Conservation (phyloP, 495 filamentous ascomycete species). For the Penicillium cataractarum region DNA sequence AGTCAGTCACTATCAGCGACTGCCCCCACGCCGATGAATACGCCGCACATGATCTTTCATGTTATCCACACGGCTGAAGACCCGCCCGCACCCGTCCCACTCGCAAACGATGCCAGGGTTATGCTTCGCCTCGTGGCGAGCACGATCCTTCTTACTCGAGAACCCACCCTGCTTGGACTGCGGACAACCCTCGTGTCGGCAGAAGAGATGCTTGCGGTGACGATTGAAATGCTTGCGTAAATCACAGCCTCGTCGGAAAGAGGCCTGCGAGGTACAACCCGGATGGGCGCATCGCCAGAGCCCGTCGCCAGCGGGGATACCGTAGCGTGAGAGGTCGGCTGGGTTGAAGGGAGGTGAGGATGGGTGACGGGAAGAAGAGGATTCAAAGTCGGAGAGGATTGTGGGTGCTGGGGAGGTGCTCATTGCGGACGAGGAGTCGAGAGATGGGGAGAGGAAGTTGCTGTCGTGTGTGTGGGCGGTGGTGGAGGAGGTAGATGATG, state of each 20-base stretch:
- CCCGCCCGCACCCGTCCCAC: slow-evolving; percentile 58
- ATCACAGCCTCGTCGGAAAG: slow-evolving; percentile 64
- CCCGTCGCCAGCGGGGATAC: slow-evolving; percentile 33
- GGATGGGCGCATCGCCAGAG: slow-evolving; percentile 62
- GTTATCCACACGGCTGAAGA: slow-evolving; percentile 68
- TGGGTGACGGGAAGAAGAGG: slow-evolving; percentile 9
- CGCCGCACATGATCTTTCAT: slow-evolving; percentile 62
- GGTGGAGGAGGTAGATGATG: slow-evolving; percentile 8
- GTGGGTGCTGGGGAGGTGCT: slow-evolving; percentile 27
- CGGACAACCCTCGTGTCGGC: slow-evolving; percentile 62
- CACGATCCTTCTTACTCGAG: slow-evolving; percentile 65
- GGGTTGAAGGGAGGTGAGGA: slow-evolving; percentile 22
- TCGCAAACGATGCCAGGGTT: slow-evolving; percentile 62
- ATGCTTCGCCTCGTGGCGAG: slow-evolving; percentile 65
- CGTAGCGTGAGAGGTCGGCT: slow-evolving; percentile 38
- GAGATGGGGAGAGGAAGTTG: slow-evolving; percentile 25
- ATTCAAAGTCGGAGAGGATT: slow-evolving; percentile 24
- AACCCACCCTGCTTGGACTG: slow-evolving; percentile 60
- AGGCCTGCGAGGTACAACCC: slow-evolving; percentile 57
- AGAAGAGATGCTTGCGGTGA: slow-evolving; percentile 65
- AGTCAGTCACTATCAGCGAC: slow-evolving; percentile 10
- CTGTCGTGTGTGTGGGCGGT: slow-evolving; percentile 9
- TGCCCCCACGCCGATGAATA: slow-evolving; percentile 42
- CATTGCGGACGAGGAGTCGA: slow-evolving; percentile 18
- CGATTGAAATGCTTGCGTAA: slow-evolving; percentile 67